phyloP scores from a whole-genome alignment of 2,329 filamentous ascomycete genomes.

The Trichoderma simmonsii region DNA sequence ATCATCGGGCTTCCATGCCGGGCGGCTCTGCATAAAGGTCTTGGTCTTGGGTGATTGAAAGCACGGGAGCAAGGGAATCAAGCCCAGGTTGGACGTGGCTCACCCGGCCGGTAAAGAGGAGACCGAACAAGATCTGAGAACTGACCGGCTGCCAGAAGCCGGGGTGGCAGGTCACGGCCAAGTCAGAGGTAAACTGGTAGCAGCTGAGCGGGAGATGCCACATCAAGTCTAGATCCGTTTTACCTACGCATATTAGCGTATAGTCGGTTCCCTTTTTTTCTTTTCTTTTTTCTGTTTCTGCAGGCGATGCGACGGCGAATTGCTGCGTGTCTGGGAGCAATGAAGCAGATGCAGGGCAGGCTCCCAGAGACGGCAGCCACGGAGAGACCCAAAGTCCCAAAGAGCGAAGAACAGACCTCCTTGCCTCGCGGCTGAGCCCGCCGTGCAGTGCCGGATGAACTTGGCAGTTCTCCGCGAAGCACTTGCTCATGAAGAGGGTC shows the following conservation, averaged over 20 bases:
- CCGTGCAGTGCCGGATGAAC: slow-evolving; percentile 6
- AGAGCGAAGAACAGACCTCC: slow-evolving; percentile 6
- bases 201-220: not conserved
- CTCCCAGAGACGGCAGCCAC: not conserved
- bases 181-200: slow-evolving; percentile 18
- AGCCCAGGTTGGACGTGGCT: slow-evolving; percentile 1
- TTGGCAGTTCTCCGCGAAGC: not conserved
- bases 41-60: not conserved
- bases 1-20: not conserved
- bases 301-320: slow-evolving; percentile 21
- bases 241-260: slow-evolving; percentile 19
- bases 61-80: not conserved
- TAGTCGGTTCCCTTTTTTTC: not conserved
- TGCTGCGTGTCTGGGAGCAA: slow-evolving; percentile 19
- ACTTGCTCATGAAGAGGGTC: not conserved
- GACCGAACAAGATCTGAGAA: slow-evolving; percentile 22
- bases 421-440: slow-evolving; percentile 15
- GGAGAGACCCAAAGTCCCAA: slow-evolving; percentile 14
- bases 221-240: not conserved
- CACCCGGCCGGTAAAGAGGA: slow-evolving; percentile 16
- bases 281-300: not conserved
- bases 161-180: not conserved
- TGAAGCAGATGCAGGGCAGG: slow-evolving; percentile 20
- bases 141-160: slow-evolving; percentile 8
- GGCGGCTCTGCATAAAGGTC: not conserved